Evolutionary conservation across 169 alveolate species (phyloP), one percentile per base, ranked within the genome.

Genomic region (Perkinsus olseni): DNA sequence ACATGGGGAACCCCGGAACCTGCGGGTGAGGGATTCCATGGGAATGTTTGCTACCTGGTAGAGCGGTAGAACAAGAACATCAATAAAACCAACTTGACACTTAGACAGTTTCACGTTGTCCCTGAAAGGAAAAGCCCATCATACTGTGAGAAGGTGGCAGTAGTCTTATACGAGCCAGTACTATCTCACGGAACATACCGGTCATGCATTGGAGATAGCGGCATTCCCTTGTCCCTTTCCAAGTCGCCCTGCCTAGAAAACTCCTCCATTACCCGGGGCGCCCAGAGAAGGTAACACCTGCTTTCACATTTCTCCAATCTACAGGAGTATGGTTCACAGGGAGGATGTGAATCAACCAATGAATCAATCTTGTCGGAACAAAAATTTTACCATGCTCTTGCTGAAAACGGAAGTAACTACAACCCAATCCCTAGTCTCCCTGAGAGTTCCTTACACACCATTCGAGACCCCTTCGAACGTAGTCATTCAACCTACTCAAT

Each of bases 211-310:
- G 62, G 62, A 10, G 62, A 45, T 39, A 28, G 91, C 45, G 93
- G 92, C 95, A 93, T 20, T 94, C 93, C 74, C 95, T 94, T 82
- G 6, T 38, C 39, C 38, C 95, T 93, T 50, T 95, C 97, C 20
- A 95, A 93, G 39, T 95, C 97, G 24, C 97, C 97, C 92, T 95
- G 95, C 48, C 94, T 92, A 91, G 95, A 95, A 92, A 95, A 95
- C 45, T 95, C 97, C 74, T 95, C 97, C 97, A 95, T 95, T 92
- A 95, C 94, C 24, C 92, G 93, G 28, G 96, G 94, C 95, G 95
- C 94, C 97, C 97, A 95, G 39, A 95, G 90, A 92, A 95, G 93
- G 91, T 95, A 45, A 45, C 62, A 45, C 62, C 62, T 45, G 62
- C 62, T 45, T 45, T 6, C 62, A 17, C 17, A 6, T 17, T 17